These are phyloP conservation scores for Trichophyton verrucosum DNA, from an alignment of 2,329 filamentous ascomycete species.

Conservation along the genomic window DNA sequence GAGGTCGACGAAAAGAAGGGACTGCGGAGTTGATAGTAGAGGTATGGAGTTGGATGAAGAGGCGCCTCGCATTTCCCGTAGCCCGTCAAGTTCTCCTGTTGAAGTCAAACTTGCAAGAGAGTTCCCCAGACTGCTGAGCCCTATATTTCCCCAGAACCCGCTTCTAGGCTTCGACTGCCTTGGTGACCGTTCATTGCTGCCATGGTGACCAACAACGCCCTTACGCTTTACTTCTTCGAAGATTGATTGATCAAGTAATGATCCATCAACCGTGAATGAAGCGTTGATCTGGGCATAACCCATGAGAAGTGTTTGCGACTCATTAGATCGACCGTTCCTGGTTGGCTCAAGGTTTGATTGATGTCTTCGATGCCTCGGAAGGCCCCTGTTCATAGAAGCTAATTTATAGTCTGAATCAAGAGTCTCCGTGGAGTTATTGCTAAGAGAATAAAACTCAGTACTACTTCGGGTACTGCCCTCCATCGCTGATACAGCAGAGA, in stretches of 20 bases:
- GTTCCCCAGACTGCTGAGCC: conserved; percentile 77
- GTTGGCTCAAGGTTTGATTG: conserved; percentile 31
- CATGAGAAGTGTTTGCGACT: conserved; percentile 77
- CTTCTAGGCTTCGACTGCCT: conserved; percentile 53
- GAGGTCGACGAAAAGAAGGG: conserved; percentile 88
- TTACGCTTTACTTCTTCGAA: conserved; percentile 96
- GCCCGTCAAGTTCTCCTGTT: conserved; percentile 74
- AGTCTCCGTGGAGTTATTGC: conserved; percentile 91
- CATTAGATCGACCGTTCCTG: conserved; percentile 15
- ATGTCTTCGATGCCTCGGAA: conserved; percentile 33
- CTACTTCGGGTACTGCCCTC: conserved; percentile 76
- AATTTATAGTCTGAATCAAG: conserved; percentile 71
- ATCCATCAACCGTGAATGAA: conserved; percentile 82
- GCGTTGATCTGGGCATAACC: conserved; percentile 91
- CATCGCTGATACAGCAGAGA: conserved; percentile 37
- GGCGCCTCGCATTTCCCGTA: conserved; percentile 86
- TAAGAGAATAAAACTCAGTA: conserved; percentile 86
- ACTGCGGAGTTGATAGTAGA: conserved; percentile 87
- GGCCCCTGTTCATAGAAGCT: conserved; percentile 38
- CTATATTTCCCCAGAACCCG: conserved; percentile 69
- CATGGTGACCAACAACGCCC: conserved; percentile 73
- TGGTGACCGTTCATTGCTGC: conserved; percentile 60
- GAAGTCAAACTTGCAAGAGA: conserved; percentile 82
- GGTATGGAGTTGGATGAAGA: conserved; percentile 79
- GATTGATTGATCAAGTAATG: conserved; percentile 71